These are phyloP conservation scores for Tolypocladium guangdongense DNA, from an alignment of 2,329 filamentous ascomycete species.

Conservation along the genomic window DNA sequence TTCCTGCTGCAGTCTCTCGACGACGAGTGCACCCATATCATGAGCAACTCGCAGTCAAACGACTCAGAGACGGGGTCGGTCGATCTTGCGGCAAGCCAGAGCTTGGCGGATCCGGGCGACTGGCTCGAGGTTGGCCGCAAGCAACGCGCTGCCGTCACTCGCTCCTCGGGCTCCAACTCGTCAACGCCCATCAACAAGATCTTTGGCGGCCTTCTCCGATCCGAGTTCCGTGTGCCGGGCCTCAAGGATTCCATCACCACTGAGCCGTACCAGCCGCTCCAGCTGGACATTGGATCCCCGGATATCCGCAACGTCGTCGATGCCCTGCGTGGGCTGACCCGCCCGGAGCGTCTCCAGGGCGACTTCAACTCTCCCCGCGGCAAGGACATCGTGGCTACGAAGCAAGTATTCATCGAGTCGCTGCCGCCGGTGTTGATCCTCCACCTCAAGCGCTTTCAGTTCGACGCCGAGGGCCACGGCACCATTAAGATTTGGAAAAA, in stretches of 20 bases:
- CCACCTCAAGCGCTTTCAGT: constrained; percentile 95
- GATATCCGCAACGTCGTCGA: constrained; percentile 87
- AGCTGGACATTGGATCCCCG: constrained; percentile 83
- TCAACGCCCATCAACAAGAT: constrained; percentile 87
- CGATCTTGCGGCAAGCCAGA: constrained; percentile 16
- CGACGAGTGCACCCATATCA: constrained; percentile 77
- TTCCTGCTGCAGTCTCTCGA: constrained; percentile 88
- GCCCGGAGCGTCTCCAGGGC: constrained; percentile 73
- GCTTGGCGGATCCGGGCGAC: constrained; percentile 29
- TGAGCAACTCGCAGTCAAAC: constrained; percentile 35
- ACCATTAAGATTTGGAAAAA: constrained; percentile 99
- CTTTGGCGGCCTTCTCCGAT: constrained; percentile 83
- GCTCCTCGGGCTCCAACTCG: constrained; percentile 65
- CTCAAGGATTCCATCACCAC: constrained; percentile 84
- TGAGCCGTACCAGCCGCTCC: constrained; percentile 87
- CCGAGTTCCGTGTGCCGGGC: constrained; percentile 77
- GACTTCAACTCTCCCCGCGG: constrained; percentile 75
- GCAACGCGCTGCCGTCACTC: constrained; percentile 76
- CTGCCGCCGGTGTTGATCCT: constrained; percentile 86
- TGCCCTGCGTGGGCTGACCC: constrained; percentile 74
- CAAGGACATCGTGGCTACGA: constrained; percentile 67
- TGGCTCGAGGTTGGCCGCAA: constrained; percentile 94
- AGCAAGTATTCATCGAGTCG: constrained; percentile 89
- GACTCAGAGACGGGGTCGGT: constrained; percentile 24
- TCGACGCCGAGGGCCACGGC: constrained; percentile 67